phyloP scores from a whole-genome alignment of 192 early-diverging fungal genomes.

The Rhizophlyctis rosea region DNA sequence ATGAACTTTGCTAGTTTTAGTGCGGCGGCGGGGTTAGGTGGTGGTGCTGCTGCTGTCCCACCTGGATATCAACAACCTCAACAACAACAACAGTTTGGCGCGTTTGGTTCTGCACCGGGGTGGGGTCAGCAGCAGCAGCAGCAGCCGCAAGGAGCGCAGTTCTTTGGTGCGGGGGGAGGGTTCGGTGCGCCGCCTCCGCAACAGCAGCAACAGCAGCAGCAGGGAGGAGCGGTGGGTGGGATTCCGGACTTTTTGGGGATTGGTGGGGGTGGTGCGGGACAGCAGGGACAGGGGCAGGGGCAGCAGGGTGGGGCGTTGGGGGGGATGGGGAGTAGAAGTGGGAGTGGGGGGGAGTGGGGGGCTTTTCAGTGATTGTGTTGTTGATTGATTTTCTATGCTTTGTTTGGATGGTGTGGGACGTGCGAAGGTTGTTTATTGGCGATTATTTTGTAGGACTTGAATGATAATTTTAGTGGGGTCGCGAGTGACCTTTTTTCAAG shows the following conservation, averaged over 20 bases:
- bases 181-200: neutral
- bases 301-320: neutral
- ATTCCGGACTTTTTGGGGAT: constrained; percentile 39
- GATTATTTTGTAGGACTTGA: too few relatives aligned
- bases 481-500: too few relatives aligned
- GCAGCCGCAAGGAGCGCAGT: constrained; percentile 10
- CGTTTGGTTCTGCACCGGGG: constrained; percentile 3
- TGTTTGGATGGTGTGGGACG: too few relatives aligned
- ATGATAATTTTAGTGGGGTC: too few relatives aligned
- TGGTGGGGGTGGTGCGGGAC: constrained; percentile 9
- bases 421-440: too few relatives aligned
- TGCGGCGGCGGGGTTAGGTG: constrained; percentile 3
- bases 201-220: neutral
- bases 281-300: neutral
- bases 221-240: constrained; percentile 20
- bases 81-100: constrained; percentile 1
- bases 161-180: neutral
- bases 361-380: constrained; percentile 30
- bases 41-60: constrained; percentile 11
- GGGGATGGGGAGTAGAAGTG: neutral
- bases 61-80: constrained; percentile 12
- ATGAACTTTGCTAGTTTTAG: constrained; percentile 6
- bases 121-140: constrained; percentile 17
- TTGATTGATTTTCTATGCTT: too few relatives aligned
- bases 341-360: constrained; percentile 32